phyloP scores from a whole-genome alignment of 225 moss, liverwort and hornwort genomes.

The Physcomitrium patens region DNA sequence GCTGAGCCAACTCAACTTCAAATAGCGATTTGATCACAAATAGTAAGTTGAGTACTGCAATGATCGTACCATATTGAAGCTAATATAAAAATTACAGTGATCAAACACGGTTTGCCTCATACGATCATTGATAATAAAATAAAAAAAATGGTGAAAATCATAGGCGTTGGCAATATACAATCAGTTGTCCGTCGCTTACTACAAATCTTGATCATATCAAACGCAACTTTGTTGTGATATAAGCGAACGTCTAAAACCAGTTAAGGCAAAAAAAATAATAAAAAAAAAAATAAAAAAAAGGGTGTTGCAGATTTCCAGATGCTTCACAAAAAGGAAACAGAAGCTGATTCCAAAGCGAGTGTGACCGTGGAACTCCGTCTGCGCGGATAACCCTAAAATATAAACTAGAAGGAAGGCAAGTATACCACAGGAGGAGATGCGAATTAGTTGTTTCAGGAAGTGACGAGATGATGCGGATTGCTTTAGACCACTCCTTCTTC shows the following conservation, averaged over 20 bases:
- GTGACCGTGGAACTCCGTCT: neutral
- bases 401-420: neutral
- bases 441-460: slow-evolving; percentile 52
- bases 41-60: neutral
- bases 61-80: neutral
- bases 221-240: slow-evolving; percentile 6
- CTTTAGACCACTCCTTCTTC: slow-evolving; percentile 77
- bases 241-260: slow-evolving; percentile 15
- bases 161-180: neutral
- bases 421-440: slow-evolving; percentile 64
- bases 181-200: neutral
- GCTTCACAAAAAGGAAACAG: neutral
- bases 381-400: slow-evolving; percentile 39
- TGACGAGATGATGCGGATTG: slow-evolving; percentile 68
- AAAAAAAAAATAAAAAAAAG: too few relatives aligned
- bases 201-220: neutral
- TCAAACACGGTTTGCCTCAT: neutral
- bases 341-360: neutral
- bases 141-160: neutral
- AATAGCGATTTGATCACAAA: neutral
- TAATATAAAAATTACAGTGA: neutral
- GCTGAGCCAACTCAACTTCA: too few relatives aligned
- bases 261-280: too few relatives aligned
- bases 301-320: neutral
- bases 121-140: neutral